These are phyloP conservation scores for Teratosphaeria viscida DNA, from an alignment of 2,329 filamentous ascomycete species.

Conservation along the genomic window DNA sequence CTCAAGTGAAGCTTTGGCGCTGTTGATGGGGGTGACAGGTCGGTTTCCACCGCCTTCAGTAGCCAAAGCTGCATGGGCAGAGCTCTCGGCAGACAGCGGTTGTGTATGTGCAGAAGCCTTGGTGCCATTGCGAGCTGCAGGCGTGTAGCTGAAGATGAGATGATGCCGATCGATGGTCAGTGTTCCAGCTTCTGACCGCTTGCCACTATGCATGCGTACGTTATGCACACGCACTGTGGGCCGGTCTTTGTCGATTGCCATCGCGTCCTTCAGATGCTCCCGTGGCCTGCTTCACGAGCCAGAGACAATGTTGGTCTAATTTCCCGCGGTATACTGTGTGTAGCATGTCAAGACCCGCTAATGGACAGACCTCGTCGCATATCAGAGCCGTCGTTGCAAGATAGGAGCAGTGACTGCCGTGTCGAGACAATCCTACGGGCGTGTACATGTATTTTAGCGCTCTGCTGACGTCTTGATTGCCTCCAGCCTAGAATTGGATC, in stretches of 20 bases:
- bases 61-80: background rate
- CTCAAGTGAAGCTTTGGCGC: background rate
- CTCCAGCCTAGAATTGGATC: background rate
- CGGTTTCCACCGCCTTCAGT: background rate
- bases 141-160: conserved; percentile 52
- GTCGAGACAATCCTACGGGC: background rate
- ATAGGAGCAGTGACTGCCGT: background rate
- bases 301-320: no score
- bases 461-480: background rate
- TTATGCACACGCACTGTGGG: conserved; percentile 44
- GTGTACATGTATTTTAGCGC: background rate
- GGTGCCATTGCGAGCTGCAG: conserved; percentile 12
- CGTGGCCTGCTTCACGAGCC: background rate
- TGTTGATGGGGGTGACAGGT: background rate
- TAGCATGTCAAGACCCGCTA: no score
- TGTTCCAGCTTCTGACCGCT: conserved; percentile 35
- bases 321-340: no score
- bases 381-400: no score
- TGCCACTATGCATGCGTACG: conserved; percentile 42
- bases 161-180: conserved; percentile 54
- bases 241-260: background rate
- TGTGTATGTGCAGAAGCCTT: background rate
- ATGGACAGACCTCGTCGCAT: no score
- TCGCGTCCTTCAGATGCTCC: background rate
- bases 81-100: background rate